A percentile compares a stretch with the other conserved stretches of the same genome.
Evolutionary conservation across 306 rosid species (phyloP).

Genomic region (Pterocarpus santalinus): DNA sequence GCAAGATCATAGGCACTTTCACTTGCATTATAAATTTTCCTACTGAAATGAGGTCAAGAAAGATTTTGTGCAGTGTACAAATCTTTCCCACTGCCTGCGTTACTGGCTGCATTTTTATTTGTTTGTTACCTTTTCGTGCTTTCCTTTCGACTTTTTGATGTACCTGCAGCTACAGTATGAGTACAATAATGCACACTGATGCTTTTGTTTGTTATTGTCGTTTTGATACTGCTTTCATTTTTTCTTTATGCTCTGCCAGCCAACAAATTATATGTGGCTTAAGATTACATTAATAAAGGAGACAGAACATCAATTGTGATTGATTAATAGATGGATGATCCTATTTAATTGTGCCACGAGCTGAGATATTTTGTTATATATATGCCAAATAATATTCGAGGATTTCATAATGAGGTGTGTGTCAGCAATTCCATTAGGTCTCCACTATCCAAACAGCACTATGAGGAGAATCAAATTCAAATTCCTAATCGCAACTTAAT

Average conservation of each 20-base stretch:
- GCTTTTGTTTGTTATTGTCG: slow-evolving; percentile 29
- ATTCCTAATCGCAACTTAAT: slow-evolving; percentile 37
- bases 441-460: slow-evolving; percentile 16
- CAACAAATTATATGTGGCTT: background rate
- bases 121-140: slow-evolving; percentile 8
- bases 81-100: slow-evolving; percentile 38
- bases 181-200: slow-evolving; percentile 41
- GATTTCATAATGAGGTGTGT: slow-evolving; percentile 19
- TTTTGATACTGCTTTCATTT: background rate
- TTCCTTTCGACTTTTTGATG: background rate
- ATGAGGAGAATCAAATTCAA: slow-evolving; percentile 37
- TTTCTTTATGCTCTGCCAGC: background rate
- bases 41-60: slow-evolving; percentile 40
- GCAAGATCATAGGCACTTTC: slow-evolving; percentile 37
- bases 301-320: background rate
- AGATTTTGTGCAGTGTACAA: slow-evolving; percentile 46
- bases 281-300: background rate
- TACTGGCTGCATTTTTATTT: slow-evolving; percentile 40
- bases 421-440: slow-evolving; percentile 38
- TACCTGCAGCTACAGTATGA: slow-evolving; percentile 31
- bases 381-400: slow-evolving; percentile 28
- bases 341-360: background rate
- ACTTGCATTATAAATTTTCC: slow-evolving; percentile 45
- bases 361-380: background rate
- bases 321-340: slow-evolving; percentile 22